Base-by-base conservation (phyloP, 306 rosid genomes). In the Quercus ilex region DNA sequence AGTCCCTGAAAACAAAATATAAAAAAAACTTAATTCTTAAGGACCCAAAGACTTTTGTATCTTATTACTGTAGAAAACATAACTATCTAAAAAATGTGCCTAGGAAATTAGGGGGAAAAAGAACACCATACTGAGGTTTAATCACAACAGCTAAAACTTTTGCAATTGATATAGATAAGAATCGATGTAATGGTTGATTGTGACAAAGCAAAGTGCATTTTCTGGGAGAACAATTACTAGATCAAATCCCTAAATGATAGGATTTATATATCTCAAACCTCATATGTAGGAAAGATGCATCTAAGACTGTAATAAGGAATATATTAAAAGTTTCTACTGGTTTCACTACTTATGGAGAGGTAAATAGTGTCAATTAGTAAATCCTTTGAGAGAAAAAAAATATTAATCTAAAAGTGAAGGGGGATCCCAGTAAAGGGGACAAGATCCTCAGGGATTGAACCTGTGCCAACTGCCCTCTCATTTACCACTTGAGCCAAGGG, bases 1-100 rank as follows among this genome's bases (percentile, higher is more conserved):
- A 92, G 74, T 25, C 93, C 93, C 97, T 92, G 90, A 52, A 1
- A 59, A 55, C 26, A 60, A 77, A 77, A 64, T 71, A 53, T 55
- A 53, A 71, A 74, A 38, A 67, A 38, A 76, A 62, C 43, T 69
- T 74, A 38, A 79, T 57, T 63, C 58, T 79, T 17, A 60, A 70
- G 26, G 25, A 35, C 38, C 72, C 26, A 67, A 67, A 67, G 13
- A 18, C 26, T 35, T 67, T 11, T 33, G 11, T 67, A 9, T 33
- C 72, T 8, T 67, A 35, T 6, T 35, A 19, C 17, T 1, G 17
- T 17, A 3, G 52, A 67, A 35, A 67, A 14, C 72, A 67, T 19
- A 31, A 15, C 51, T 8, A 35, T 9, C 28, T 6, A 19, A 19
- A 35, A 67, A 46, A 67, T 20, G 46, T 20, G 19, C 46, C 70